phyloP scores from a whole-genome alignment of 345 rosid species.

The Eucalyptus regnans region DNA sequence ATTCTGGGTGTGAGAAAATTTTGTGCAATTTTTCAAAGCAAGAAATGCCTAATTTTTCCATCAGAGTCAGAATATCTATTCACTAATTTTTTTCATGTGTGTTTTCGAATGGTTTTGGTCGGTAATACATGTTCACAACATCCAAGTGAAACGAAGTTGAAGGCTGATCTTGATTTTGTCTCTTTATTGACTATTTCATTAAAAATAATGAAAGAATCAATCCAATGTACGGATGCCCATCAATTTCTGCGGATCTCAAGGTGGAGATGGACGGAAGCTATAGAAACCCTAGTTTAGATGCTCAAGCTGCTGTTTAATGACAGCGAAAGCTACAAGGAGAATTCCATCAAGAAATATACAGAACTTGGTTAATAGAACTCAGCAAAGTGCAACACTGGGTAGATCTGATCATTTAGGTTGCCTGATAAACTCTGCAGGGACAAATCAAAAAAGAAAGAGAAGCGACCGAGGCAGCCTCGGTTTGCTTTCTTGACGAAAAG shows the following conservation, averaged over 20 bases:
- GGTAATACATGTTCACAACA: background rate
- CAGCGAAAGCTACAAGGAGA: background rate
- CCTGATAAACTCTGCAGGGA: conserved; percentile 2
- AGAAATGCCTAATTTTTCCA: background rate
- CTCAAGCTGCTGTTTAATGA: background rate
- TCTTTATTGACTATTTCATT: background rate
- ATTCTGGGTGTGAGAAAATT: background rate
- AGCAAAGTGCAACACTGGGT: background rate
- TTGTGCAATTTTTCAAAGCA: background rate
- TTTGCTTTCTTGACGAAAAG: conserved; percentile 25
- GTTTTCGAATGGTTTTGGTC: background rate
- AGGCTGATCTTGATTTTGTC: background rate
- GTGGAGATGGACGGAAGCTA: background rate
- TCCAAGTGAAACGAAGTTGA: background rate
- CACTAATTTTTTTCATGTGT: background rate
- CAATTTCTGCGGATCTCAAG: background rate
- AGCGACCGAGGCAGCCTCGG: conserved; percentile 11
- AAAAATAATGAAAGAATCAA: background rate
- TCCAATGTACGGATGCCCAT: background rate
- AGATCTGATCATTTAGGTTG: background rate
- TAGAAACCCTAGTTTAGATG: background rate
- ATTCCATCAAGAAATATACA: background rate
- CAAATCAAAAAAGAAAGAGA: conserved; percentile 21
- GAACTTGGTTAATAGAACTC: background rate
- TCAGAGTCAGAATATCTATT: background rate